Evolutionary conservation across 164 flowering plant species (phyloP), one percentile per base, ranked within the genome.

Genomic region (Umbilicus rupestris): DNA sequence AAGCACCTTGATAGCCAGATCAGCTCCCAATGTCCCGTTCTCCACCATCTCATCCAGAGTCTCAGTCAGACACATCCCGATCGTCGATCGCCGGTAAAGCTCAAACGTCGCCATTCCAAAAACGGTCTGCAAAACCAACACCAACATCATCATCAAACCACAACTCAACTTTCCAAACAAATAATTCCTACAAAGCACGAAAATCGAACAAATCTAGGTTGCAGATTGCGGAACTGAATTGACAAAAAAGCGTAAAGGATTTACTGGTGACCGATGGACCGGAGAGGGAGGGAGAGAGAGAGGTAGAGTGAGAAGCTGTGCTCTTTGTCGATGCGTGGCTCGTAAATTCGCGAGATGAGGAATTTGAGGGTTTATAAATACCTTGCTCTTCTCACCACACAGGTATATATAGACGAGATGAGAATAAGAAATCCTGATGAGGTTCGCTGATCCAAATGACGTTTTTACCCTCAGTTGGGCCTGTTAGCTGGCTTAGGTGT

Each of bases 21-120:
- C 93, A 1, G 99, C 96, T 66, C 80, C 84, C 57, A 94, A 91
- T 19, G 89, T 76, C 17, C 96, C 93, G 55, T 45, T 84, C 16
- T 80, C 78, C 44, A 94, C 99, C 97, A 94, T 89, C 82, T 94
- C 95, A 65, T 94, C 98, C 70, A 94, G 67, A 14, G 97, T 89
- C 72, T 94, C 98, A 17, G 95, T 94, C 80, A 94, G 74, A 67
- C 97, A 91, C 96, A 89, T 91, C 41, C 97, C 97, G 66, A 94
- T 94, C 68, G 97, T 87, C 44, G 99, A 94, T 71, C 96, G 81
- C 50, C 99, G 68, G 72, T 93, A 93, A 62, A 90, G 76, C 76
- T 93, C 98, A 57, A 93, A 90, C 28, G 97, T 90, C 72, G 98
- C 97, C 98, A 90, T 90, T 66, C 17, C 26, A 17, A 33, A 19